Evolutionary conservation across 148 eudicot species (phyloP).

Genomic region (Amaranthus palmeri): DNA sequence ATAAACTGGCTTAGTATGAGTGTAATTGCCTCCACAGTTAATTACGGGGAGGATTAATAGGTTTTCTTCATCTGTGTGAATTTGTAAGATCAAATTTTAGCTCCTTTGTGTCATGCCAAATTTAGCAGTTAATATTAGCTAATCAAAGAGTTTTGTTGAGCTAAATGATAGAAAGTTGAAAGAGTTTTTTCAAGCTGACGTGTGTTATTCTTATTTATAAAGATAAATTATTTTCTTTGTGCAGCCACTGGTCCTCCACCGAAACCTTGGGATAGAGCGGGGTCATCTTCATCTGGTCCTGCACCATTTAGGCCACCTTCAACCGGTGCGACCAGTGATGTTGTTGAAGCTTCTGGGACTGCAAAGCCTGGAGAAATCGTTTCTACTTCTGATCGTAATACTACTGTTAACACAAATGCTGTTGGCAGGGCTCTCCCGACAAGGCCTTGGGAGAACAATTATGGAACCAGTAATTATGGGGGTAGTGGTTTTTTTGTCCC

Average conservation of each 20-base stretch:
- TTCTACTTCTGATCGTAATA: slow-evolving; percentile 46
- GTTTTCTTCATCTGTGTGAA: too few relatives aligned
- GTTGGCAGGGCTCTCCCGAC: slow-evolving; percentile 81
- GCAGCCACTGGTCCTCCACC: slow-evolving; percentile 68
- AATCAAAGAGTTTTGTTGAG: background rate
- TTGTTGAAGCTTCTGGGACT: slow-evolving; percentile 98
- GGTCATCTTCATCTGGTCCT: slow-evolving; percentile 71
- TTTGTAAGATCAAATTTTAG: too few relatives aligned
- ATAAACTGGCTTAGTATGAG: too few relatives aligned
- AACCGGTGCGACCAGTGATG: slow-evolving; percentile 79
- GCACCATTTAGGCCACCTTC: slow-evolving; percentile 91
- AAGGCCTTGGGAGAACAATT: slow-evolving; percentile 86
- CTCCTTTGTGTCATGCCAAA: too few relatives aligned
- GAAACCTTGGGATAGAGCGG: slow-evolving; percentile 96
- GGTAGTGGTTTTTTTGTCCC: slow-evolving; percentile 35
- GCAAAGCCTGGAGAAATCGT: slow-evolving; percentile 94
- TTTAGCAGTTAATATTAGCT: too few relatives aligned
- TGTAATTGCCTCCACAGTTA: too few relatives aligned
- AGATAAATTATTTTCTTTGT: slow-evolving; percentile 1
- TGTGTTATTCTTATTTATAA: background rate
- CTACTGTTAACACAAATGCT: slow-evolving; percentile 45
- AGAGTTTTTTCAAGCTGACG: background rate
- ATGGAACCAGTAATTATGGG: slow-evolving; percentile 51
- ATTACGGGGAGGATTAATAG: too few relatives aligned
- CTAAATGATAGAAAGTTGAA: background rate